These are phyloP conservation scores for Trametes pubescens DNA, from an alignment of 1,284 basidiomycete species.

Conservation along the genomic window DNA sequence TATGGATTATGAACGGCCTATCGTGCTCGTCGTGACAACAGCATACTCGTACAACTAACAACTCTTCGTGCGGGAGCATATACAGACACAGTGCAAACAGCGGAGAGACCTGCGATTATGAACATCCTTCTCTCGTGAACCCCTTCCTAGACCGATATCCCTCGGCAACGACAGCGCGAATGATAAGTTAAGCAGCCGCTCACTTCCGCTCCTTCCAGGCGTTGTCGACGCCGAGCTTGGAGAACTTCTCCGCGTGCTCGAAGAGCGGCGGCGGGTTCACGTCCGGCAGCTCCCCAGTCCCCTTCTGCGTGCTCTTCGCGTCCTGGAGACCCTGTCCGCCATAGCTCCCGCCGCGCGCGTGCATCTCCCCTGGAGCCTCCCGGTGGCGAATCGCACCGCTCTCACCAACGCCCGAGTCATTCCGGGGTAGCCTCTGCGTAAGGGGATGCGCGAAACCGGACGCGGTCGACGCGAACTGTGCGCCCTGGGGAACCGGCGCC, in stretches of 20 bases:
- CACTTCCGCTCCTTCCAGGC: constrained; percentile 56
- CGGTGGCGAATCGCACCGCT: constrained; percentile 54
- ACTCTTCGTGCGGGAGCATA: constrained; percentile 9
- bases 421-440: constrained; percentile 50
- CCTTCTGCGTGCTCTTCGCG: constrained; percentile 32
- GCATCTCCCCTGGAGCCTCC: constrained; percentile 55
- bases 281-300: constrained; percentile 48
- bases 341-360: constrained; percentile 48
- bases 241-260: constrained; percentile 52
- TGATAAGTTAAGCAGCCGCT: not conserved
- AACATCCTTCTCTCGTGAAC: constrained; percentile 23
- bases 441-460: constrained; percentile 54
- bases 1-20: constrained; percentile 30
- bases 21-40: constrained; percentile 11
- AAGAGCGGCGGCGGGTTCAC: constrained; percentile 55
- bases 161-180: not conserved
- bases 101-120: constrained; percentile 30
- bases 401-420: constrained; percentile 53
- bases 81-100: constrained; percentile 27
- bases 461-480: constrained; percentile 53
- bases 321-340: constrained; percentile 58
- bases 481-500: constrained; percentile 45
- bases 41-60: constrained; percentile 25
- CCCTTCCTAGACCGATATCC: constrained; percentile 1
- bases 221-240: constrained; percentile 53